Base-by-base conservation (phyloP, 768 basidiomycete species). In the Suillus plorans region DNA sequence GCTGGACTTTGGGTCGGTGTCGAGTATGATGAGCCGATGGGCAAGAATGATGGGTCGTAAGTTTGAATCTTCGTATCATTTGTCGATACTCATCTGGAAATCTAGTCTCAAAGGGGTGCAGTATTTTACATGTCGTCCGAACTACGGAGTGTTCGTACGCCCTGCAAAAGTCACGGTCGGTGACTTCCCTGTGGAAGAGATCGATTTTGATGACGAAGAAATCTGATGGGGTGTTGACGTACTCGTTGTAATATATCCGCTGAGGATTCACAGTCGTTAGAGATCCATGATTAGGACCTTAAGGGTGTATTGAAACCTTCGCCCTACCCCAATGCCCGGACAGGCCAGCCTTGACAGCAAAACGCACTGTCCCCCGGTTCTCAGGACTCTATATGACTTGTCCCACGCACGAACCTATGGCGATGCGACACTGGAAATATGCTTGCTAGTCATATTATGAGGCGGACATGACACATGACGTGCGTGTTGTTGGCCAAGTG, bases 31-130 rank as follows among this genome's bases (percentile, higher is more conserved):
- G 97, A 99, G 70, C 96, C 97, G 4, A 82, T 94, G 28, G 97
- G 97, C 13, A 98, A 96, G 80, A 95, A 96, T 67, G 92, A 98
- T 74, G 97, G 97, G 69, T 89, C 88, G 95, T 97, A 73, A 78
- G 95, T 87, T 10, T 18, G 31, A 6, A 45, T 44, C 49, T 49
- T 63, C 61, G 22, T 3, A 50, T 20, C 16, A 20, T 60, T 60
- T 62, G 58, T 1, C 10, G 49, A 45, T 18, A 36, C 28, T 20
- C 22, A 36, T 53, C 9, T 25, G 14, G 37, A 59, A 45, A 34
- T 52, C 20, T 68, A 97, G 95, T 1, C 90, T 97, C 3, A 85
- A 94, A 71, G 94, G 92, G 1, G 86, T 88, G 67, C 80, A 82
- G n/a, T 98, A 97, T 73, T 99, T 98, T 73, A 81, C 85, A 10